Evolutionary conservation across 208 protist species (phyloP).

Genomic region (Leishmania turanica): DNA sequence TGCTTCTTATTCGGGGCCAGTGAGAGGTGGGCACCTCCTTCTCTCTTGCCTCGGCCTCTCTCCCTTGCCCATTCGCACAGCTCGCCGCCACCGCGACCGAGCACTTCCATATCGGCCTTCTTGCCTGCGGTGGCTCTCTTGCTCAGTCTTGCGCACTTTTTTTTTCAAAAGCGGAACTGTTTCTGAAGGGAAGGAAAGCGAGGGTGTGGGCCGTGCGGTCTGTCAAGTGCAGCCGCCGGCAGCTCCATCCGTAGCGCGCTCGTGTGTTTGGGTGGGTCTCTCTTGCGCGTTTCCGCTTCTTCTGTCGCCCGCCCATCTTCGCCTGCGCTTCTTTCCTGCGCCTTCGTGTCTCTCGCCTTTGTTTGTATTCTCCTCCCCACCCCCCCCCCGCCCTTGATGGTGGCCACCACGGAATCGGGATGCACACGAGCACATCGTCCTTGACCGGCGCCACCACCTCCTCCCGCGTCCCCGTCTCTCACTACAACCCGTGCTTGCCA

Average conservation of each 20-base stretch:
- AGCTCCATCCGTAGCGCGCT: not conserved
- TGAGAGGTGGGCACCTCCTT: not conserved
- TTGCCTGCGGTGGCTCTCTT: not conserved
- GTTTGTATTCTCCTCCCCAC: not conserved
- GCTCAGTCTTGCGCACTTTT: not conserved
- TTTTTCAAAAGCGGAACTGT: not conserved
- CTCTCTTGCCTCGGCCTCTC: not conserved
- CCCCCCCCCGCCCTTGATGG: not conserved
- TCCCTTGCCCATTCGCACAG: not conserved
- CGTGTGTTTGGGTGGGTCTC: not conserved
- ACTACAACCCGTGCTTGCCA: conserved; percentile 35
- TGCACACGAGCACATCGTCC: not conserved
- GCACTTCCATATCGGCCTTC: not conserved
- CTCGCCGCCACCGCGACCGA: not conserved
- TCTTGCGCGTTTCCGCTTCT: not conserved
- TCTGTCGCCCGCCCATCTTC: not conserved
- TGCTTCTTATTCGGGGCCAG: not conserved
- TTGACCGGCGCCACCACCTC: not conserved
- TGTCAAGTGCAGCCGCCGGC: not conserved
- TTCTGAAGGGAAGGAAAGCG: not conserved
- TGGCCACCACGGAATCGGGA: not conserved
- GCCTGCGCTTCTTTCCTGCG: not conserved
- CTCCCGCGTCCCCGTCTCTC: conserved; percentile 2
- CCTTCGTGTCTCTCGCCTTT: not conserved
- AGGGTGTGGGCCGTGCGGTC: not conserved